These are phyloP conservation scores for Aphanocladium album DNA, from an alignment of 2,329 filamentous ascomycete genomes.

Conservation along the genomic window DNA sequence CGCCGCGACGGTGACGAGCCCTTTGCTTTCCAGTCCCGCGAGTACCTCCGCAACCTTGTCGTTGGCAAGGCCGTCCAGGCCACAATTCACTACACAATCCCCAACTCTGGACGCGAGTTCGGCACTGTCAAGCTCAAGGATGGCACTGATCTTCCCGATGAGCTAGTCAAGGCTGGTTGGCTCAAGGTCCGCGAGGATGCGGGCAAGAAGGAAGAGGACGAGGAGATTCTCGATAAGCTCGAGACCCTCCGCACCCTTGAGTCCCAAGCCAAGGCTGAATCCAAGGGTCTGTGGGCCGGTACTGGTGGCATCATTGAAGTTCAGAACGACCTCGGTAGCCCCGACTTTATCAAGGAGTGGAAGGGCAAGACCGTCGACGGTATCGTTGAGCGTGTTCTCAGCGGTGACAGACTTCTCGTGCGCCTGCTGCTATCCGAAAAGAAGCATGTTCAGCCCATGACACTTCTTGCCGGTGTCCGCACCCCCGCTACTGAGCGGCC, in stretches of 20 bases:
- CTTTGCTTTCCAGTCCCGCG: slow-evolving; percentile 89
- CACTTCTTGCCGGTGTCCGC: slow-evolving; percentile 82
- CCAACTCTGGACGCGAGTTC: slow-evolving; percentile 81
- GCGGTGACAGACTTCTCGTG: slow-evolving; percentile 83
- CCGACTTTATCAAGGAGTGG: slow-evolving; percentile 75
- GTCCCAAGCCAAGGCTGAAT: slow-evolving; percentile 68
- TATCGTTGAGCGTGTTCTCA: slow-evolving; percentile 85
- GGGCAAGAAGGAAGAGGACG: slow-evolving; percentile 81
- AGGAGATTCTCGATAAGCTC: slow-evolving; percentile 65
- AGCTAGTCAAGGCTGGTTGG: slow-evolving; percentile 84
- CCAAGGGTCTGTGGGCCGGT: slow-evolving; percentile 75
- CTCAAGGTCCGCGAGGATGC: slow-evolving; percentile 91
- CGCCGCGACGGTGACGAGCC: slow-evolving; percentile 87
- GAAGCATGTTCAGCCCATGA: slow-evolving; percentile 84
- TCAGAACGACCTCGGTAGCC: slow-evolving; percentile 73
- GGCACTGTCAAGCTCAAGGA: slow-evolving; percentile 73
- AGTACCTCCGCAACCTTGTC: slow-evolving; percentile 77
- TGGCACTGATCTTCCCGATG: slow-evolving; percentile 73
- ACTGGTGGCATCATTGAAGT: slow-evolving; percentile 65
- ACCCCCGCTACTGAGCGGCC: slow-evolving; percentile 84
- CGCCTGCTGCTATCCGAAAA: slow-evolving; percentile 74
- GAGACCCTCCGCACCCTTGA: slow-evolving; percentile 76
- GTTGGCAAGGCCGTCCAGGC: slow-evolving; percentile 87
- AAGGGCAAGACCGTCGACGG: slow-evolving; percentile 82
- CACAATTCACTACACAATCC: slow-evolving; percentile 80